These are phyloP conservation scores for Epichloe gansuensis DNA, from an alignment of 2,329 filamentous ascomycete genomes.

Conservation along the genomic window DNA sequence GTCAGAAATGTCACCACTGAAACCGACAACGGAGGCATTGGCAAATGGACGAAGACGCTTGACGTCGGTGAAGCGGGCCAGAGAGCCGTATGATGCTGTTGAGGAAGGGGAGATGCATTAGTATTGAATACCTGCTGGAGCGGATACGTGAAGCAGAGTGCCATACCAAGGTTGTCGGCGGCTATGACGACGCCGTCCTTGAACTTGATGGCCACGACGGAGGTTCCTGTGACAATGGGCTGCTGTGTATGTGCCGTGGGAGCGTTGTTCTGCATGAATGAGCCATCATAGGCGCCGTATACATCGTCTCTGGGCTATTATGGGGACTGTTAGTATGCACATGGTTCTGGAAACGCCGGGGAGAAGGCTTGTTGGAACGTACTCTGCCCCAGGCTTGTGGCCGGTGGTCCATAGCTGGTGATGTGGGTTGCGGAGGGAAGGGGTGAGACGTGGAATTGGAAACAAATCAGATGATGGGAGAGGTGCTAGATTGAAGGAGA, in stretches of 20 bases:
- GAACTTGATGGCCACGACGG: conserved; percentile 90
- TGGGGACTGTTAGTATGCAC: conserved; percentile 7
- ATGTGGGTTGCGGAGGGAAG: conserved; percentile 3
- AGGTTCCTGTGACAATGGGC: conserved; percentile 91
- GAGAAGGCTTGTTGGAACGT: conserved; percentile 24
- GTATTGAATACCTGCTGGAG: background rate
- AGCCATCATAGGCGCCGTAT: conserved; percentile 84
- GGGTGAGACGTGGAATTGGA: background rate
- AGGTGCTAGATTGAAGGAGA: background rate
- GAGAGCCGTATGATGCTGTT: conserved; percentile 88
- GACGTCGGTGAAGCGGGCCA: conserved; percentile 91
- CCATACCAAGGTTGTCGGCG: conserved; percentile 80
- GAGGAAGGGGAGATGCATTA: background rate
- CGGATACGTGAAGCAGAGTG: background rate
- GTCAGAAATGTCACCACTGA: conserved; percentile 94
- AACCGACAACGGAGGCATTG: conserved; percentile 71
- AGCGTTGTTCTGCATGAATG: conserved; percentile 59
- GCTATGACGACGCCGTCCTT: conserved; percentile 93
- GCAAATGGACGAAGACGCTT: conserved; percentile 89
- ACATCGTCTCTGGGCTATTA: conserved; percentile 86
- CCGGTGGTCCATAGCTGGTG: conserved; percentile 51
- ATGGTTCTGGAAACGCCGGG: background rate
- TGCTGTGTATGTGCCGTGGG: conserved; percentile 82
- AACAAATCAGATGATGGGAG: too few relatives aligned
- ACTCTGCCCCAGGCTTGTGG: conserved; percentile 63